Base-by-base conservation (phyloP, 371 early-diverging fungal genomes). In the Chytridiales sp. region DNA sequence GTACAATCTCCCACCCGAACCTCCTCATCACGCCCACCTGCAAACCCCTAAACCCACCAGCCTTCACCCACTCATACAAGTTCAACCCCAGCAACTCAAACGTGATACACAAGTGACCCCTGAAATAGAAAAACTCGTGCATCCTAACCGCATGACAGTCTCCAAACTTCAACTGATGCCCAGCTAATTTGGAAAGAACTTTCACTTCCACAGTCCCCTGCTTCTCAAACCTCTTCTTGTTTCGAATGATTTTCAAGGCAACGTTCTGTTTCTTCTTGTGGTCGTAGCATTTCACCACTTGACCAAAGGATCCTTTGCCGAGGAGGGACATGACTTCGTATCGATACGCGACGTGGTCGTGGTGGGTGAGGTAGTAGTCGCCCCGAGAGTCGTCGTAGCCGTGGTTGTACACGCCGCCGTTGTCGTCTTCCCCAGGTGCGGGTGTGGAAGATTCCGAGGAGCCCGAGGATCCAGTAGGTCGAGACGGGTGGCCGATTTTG, bases 301-400 rank as follows among this genome's bases (percentile, higher is more conserved):
- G 96, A 11, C 99, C 99, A 81, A 98, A 99, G 4, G 97, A 95
- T 1, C 99, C 99, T 71, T 92, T 90, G 35, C 99, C 99, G 1
- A 99, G 74, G 30, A 88, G 72, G 15, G 89, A 89, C 34, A 94
- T 46, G 27, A 97, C 81, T 67, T 95, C 95, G 70, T 95, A 97
- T 1, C 98, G 85, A 70, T 92, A 97, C 51, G 78, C 81, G 47
- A 97, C 66, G 69, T 97, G 97, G 73, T 97, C 97, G 62, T 88
- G 86, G 47, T 75, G 72, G 26, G 87, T 84, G 17, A 92, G 82
- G 40, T 87, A 78, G 59, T 95, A 95, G 64, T 97, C 97, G 3
- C 97, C 97, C 4, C 92, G 85, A 48, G 93, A 87, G 77, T 97
- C 97, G 70, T 95, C 97, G 61, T 84, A 97, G 11, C 93, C 87